Evolutionary conservation across 106 monocot species (phyloP), one percentile per base, ranked within the genome.

Genomic region (Acanthochlamys bracteata): DNA sequence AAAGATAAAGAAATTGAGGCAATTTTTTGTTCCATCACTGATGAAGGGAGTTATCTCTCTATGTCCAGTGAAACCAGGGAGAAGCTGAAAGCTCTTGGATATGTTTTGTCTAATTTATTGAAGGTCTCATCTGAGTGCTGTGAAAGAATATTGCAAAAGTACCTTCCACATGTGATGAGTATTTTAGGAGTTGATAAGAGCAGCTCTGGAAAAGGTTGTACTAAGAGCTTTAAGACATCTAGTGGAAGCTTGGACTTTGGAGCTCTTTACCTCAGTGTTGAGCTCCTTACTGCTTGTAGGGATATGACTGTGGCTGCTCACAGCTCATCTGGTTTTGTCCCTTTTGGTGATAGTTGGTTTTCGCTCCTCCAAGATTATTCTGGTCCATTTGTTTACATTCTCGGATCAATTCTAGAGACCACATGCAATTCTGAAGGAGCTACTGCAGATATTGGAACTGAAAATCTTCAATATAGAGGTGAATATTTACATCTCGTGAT

Each of bases 281-380:
- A 81, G 74, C 74, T 98, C 55, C 78, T 98, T 78, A 57, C 77
- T 64, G 80, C 98, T 14, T 80, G 83, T 69, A 80, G 82, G 78
- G 80, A 83, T 53, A 71, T 86, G 71, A 55, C 60, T 40, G 27
- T 61, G 55, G 15, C 65, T 63, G 55, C 40, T 67, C 25, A 71
- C 60, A 77, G 74, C 23, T 62, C 56, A 56, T 41, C 39, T 0
- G 62, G 59, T 69, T 19, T 67, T 57, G 39, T 72, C 43, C 65
- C 59, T 59, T 60, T 54, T 25, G 22, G 71, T 41, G 75, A 56
- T 25, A 76, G 45, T 26, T 90, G 95, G 84, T 91, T 66, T 52
- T 66, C 39, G 57, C 57, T 98, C 57, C 65, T 98, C 41, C 73
- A 83, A 70, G 45, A 43, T 45, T 68, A 78, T 45, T 73, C 79